Evolutionary conservation across 257 asterid species (phyloP), one percentile per base, ranked within the genome.

Genomic region (Gentiana dahurica): DNA sequence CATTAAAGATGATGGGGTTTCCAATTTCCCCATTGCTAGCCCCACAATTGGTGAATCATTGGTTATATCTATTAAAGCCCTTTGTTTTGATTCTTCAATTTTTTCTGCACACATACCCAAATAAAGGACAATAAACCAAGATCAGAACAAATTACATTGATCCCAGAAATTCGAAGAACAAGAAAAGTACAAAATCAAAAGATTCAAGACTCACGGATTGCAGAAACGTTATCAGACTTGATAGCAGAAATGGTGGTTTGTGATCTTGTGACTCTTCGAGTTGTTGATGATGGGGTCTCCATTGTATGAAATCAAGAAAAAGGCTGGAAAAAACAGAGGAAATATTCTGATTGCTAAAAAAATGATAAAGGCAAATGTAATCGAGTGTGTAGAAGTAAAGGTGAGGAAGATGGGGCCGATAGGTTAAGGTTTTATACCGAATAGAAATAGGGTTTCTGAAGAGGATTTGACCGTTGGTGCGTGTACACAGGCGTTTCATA

Each of bases 41-140:
- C 98, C 98, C 12, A 88, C 93, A 46, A 92, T 88, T 0, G 97
- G 98, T 2, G 98, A 92, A 66, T 88, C 98, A 8, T 88, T 92
- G 1, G 98, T 92, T 49, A 88, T 88, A 49, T 92, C 98, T 1
- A 88, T 57, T 0, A 88, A 83, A 0, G 90, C 94, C 61, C 58
- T 72, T 50, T 68, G 69, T 64, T 71, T 74, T 58, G 89, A 67
- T 15, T 82, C 94, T 8, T 78, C 94, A 5, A 63, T 3, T 76
- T 76, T 83, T 71, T 58, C 95, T 89, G 75, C 61, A 69, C 35
- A n/a, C 24, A 52, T 65, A 65, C 50, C 50, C 3, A 49, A n/a
- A 45, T 36, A 33, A 2, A 54, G 12, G 60, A 63, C 41, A 12
- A 36, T 58, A 11, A 36, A n/a, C 12, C 59, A 54, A 35, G 45